Percentiles rank a stretch among this genome's conserved stretches.
These are phyloP conservation scores for Petunia hybrid DNA, from an alignment of 305 asterid genomes.

Conservation along the genomic window DNA sequence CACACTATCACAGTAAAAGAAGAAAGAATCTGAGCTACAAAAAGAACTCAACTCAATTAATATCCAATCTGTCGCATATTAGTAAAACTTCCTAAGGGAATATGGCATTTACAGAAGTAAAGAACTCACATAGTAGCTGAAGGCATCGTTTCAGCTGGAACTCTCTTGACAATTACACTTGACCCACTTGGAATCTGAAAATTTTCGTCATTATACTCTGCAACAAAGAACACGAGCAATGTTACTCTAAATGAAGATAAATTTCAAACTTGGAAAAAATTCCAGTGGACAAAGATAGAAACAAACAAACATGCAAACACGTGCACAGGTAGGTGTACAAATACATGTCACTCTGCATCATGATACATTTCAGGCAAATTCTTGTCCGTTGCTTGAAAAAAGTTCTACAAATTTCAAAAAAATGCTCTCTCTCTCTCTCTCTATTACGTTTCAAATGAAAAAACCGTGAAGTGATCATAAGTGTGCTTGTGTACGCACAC, in stretches of 20 bases:
- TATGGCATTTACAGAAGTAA: conserved; percentile 1
- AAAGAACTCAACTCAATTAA: neutral
- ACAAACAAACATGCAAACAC: conserved; percentile 2
- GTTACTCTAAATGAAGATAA: neutral
- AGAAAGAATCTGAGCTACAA: conserved; percentile 1
- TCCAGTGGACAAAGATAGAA: neutral
- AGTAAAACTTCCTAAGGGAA: neutral
- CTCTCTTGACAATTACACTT: conserved; percentile 82
- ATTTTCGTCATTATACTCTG: conserved; percentile 71
- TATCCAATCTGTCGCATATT: neutral
- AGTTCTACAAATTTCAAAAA: neutral
- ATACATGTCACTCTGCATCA: conserved; percentile 2
- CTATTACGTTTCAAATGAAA: too few species aligned
- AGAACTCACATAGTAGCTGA: conserved; percentile 55
- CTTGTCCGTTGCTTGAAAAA: too few species aligned
- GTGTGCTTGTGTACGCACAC: too few species aligned
- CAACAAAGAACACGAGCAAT: conserved; percentile 13
- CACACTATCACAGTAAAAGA: conserved; percentile 6
- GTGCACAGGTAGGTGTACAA: neutral
- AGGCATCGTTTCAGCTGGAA: conserved; percentile 64
- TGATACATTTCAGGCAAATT: conserved; percentile 3
- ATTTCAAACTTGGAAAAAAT: neutral
- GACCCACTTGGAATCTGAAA: conserved; percentile 75
- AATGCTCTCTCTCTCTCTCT: neutral
- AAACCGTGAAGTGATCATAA: too few species aligned